Conservation (phyloP, 768 basidiomycete species). For the Albatrellus ellisii region DNA sequence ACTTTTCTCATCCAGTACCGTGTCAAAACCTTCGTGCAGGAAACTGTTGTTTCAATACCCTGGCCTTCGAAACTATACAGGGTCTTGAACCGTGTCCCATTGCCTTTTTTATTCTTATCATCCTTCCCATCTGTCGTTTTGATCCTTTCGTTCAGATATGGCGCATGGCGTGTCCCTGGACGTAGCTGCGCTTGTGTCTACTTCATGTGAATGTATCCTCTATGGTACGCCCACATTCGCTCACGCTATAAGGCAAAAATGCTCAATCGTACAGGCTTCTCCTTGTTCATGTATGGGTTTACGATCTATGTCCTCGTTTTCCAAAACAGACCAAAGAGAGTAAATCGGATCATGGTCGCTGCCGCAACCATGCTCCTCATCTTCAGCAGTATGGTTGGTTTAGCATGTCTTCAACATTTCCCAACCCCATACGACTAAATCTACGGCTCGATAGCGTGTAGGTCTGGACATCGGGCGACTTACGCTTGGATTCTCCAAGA, state of each 20-base stretch:
- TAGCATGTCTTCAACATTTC: too few species aligned
- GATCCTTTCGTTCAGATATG: too few species aligned
- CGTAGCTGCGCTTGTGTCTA: background rate
- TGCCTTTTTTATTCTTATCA: too few species aligned
- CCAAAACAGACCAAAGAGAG: background rate
- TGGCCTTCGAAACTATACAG: too few species aligned
- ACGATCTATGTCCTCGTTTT: conserved; percentile 1
- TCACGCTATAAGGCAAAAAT: too few species aligned
- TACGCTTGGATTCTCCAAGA: background rate
- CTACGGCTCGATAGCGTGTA: background rate
- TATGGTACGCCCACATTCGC: background rate
- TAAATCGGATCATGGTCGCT: background rate
- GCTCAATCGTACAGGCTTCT: conserved; percentile 2
- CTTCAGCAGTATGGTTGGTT: conserved; percentile 1
- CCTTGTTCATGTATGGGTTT: conserved; percentile 3
- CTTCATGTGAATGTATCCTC: background rate
- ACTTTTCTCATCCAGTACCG: too few species aligned
- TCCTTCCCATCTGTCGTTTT: too few species aligned
- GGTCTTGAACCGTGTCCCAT: too few species aligned
- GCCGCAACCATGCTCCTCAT: background rate
- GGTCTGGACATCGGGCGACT: background rate
- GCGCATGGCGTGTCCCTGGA: too few species aligned
- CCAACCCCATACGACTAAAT: too few species aligned
- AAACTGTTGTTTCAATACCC: too few species aligned
- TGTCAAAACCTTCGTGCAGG: too few species aligned